Conservation (phyloP, 495 filamentous ascomycete species). For the Penicillium egyptiacum region DNA sequence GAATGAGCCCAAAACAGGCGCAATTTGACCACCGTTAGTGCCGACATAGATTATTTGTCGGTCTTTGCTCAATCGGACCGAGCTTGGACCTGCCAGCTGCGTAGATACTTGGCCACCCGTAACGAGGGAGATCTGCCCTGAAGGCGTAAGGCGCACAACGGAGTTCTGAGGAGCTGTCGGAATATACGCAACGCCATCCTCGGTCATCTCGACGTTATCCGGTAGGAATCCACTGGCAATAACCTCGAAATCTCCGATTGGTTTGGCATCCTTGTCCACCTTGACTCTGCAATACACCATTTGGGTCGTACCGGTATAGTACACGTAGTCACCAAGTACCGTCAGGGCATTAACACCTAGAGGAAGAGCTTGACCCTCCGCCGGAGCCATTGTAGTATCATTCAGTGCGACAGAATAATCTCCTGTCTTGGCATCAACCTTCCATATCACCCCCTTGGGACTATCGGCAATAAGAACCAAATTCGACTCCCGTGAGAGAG, state of each 20-base stretch:
- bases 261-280: conserved; percentile 26
- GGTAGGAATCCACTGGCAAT: conserved; percentile 31
- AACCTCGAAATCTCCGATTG: conserved; percentile 29
- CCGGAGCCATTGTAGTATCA: conserved; percentile 28
- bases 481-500: conserved; percentile 25
- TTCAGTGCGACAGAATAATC: conserved; percentile 33
- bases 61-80: conserved; percentile 25
- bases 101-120: conserved; percentile 31
- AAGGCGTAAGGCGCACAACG: conserved; percentile 27
- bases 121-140: conserved; percentile 27
- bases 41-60: conserved; percentile 31
- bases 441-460: conserved; percentile 34
- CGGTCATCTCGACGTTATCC: conserved; percentile 36
- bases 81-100: conserved; percentile 29
- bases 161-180: conserved; percentile 34
- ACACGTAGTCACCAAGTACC: conserved; percentile 31
- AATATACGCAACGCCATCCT: conserved; percentile 41
- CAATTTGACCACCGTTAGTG: conserved; percentile 31
- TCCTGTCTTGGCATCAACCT: conserved; percentile 33
- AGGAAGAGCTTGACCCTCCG: conserved; percentile 21
- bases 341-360: conserved; percentile 45
- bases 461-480: conserved; percentile 45
- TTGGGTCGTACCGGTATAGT: conserved; percentile 40
- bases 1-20: conserved; percentile 30
- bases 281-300: conserved; percentile 36